Conservation (phyloP, 2,329 filamentous ascomycete species). For the Cercospora brassicicola region DNA sequence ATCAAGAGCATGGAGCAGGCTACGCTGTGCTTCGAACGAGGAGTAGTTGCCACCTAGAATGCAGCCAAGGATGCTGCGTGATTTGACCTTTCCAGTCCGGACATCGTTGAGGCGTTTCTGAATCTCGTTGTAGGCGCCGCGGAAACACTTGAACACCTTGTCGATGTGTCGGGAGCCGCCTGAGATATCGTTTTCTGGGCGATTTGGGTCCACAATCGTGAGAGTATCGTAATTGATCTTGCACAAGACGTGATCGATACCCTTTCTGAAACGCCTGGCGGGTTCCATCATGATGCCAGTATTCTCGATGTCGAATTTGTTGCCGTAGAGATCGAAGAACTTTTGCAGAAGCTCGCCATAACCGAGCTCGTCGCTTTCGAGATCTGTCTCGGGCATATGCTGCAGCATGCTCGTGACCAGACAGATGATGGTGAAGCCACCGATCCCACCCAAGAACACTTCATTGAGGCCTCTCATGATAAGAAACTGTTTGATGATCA, state of each 20-base stretch:
- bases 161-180: conserved; percentile 74
- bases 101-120: conserved; percentile 44
- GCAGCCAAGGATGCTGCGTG: conserved; percentile 64
- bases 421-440: conserved; percentile 92
- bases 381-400: conserved; percentile 70
- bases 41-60: conserved; percentile 78
- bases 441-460: conserved; percentile 84
- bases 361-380: conserved; percentile 57
- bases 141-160: conserved; percentile 69
- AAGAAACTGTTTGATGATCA: conserved; percentile 88
- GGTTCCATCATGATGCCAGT: conserved; percentile 75
- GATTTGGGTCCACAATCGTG: conserved; percentile 90
- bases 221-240: conserved; percentile 64
- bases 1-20: conserved; percentile 6
- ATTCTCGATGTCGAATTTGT: conserved; percentile 68
- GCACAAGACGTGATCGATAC: conserved; percentile 46
- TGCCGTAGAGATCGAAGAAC: conserved; percentile 88
- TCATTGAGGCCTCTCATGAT: conserved; percentile 89
- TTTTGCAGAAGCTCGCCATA: conserved; percentile 80
- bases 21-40: conserved; percentile 54
- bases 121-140: conserved; percentile 61
- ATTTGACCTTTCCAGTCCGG: conserved; percentile 33
- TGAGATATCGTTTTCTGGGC: conserved; percentile 80
- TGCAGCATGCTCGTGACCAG: conserved; percentile 87
- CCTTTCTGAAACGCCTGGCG: conserved; percentile 76